These are phyloP conservation scores for Chenopodium album DNA, from an alignment of 148 eudicot genomes.

Conservation along the genomic window DNA sequence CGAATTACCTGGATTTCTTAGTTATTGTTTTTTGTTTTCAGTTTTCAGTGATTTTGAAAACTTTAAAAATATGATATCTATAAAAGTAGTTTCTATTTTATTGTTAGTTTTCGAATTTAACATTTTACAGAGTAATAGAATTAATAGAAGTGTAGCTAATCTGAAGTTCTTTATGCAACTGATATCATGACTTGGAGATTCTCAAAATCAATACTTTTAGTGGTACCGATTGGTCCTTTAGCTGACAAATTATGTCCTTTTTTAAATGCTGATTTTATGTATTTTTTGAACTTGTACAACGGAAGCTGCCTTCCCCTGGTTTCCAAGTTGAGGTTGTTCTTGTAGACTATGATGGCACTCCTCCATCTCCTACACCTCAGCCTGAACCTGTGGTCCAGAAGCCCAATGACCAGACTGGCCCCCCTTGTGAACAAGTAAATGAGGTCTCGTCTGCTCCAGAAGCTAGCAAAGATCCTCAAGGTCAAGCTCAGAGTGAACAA, in stretches of 20 bases:
- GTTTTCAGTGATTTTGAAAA: too few relatives aligned
- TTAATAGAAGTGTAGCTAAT: too few relatives aligned
- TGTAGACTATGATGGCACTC: slow-evolving; percentile 61
- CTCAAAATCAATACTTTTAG: too few relatives aligned
- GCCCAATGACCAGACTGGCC: slow-evolving; percentile 41
- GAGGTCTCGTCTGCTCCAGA: slow-evolving; percentile 33
- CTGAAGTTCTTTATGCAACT: too few relatives aligned
- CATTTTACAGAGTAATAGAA: too few relatives aligned
- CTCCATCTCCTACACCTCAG: slow-evolving; percentile 33
- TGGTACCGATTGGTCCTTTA: too few relatives aligned
- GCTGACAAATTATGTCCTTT: too few relatives aligned
- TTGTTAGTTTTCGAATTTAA: too few relatives aligned
- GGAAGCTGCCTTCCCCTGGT: slow-evolving; percentile 96
- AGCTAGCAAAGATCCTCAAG: slow-evolving; percentile 39
- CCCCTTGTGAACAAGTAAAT: slow-evolving; percentile 34
- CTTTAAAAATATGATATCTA: too few relatives aligned
- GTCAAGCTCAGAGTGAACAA: slow-evolving; percentile 19
- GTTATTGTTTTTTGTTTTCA: background rate
- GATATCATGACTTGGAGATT: too few relatives aligned
- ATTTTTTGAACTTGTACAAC: slow-evolving; percentile 38
- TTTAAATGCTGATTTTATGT: background rate
- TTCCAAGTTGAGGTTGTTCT: slow-evolving; percentile 96
- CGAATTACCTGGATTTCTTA: background rate
- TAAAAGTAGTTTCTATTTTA: too few relatives aligned
- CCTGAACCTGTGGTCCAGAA: slow-evolving; percentile 36